Conservation (phyloP, 2,329 filamentous ascomycete genomes). For the Tolypocladium inflatum region DNA sequence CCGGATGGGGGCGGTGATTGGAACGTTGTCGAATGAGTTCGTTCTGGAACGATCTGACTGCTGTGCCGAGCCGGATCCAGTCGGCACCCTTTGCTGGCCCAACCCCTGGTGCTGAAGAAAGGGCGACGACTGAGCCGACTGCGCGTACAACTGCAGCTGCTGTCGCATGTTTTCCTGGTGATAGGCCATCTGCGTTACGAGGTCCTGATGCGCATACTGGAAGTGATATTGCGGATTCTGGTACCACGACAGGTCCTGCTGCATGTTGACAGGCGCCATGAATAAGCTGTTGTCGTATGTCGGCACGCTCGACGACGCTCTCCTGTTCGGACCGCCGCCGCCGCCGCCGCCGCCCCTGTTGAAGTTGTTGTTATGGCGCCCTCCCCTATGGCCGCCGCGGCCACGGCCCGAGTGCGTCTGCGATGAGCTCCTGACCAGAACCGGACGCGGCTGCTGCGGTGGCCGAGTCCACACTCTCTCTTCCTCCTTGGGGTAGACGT, state of each 20-base stretch:
- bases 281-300: conserved; percentile 41
- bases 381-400: conserved; percentile 38
- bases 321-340: conserved; percentile 35
- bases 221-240: conserved; percentile 31
- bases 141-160: conserved; percentile 24
- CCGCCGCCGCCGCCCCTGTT: conserved; percentile 8
- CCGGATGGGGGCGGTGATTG: conserved; percentile 47
- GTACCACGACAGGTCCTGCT: conserved; percentile 42
- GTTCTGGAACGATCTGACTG: conserved; percentile 45
- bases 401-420: conserved; percentile 43
- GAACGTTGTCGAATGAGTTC: conserved; percentile 53
- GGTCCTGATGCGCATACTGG: conserved; percentile 28
- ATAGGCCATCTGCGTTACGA: conserved; percentile 32
- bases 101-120: conserved; percentile 25
- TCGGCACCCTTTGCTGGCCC: conserved; percentile 19
- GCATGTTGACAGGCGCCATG: conserved; percentile 31
- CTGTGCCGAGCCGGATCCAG: conserved; percentile 14
- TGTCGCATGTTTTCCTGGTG: conserved; percentile 27
- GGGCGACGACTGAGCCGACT: conserved; percentile 21
- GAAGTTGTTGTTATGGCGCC: conserved; percentile 33
- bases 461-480: conserved; percentile 51
- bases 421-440: conserved; percentile 51
- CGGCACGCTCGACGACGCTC: conserved; percentile 42
- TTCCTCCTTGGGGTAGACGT: conserved; percentile 78
- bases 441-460: conserved; percentile 42